Evolutionary conservation across 192 early-diverging fungal genomes (phyloP), one percentile per base, ranked within the genome.

Genomic region (Spizellomyces punctatus): DNA sequence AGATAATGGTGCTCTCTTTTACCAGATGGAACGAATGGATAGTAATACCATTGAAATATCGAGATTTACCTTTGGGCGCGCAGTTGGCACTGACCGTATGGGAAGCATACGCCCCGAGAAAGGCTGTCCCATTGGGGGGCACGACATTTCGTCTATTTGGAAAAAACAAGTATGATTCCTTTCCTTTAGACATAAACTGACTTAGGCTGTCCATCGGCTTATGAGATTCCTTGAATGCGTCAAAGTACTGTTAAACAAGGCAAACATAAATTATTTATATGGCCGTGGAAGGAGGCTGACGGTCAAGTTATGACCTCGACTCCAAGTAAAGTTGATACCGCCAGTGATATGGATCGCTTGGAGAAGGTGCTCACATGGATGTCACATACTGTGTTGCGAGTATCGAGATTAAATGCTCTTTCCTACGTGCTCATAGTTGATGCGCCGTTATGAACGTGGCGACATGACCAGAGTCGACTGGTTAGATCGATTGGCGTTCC

Each of bases 21-120:
- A 46, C 0, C 12, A 92, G 90, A 27, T 97, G 94, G 94, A 91
- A 95, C 78, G 95, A 98, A 83, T 97, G 96, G 95, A 76, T 98
- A 10, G 79, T 83, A 16, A 83, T 98, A 42, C 96, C 96, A 6
- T 81, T 95, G 60, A 92, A 91, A 74, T 95, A 93, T 80, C 77
- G 87, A 7, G 95, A 97, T 74, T 77, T 98, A 36, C 91, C 95
- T 0, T 69, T 86, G 8, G 83, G 85, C 41, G 82, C 94, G 0
- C 86, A 89, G 62, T 76, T 95, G 41, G 79, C 79, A 17, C 82
- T 97, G 50, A 91, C 87, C 5, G 84, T 96, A 10, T 96, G 93
- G 93, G 89, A 93, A 66, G 85, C 88, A 63, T 76, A 85, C 22
- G 89, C 89, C 0, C 93, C 94, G 59, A 76, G 91, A 61, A 90